Evolutionary conservation across 2,329 filamentous ascomycete genomes (phyloP).

Genomic region (Curvularia sp.): DNA sequence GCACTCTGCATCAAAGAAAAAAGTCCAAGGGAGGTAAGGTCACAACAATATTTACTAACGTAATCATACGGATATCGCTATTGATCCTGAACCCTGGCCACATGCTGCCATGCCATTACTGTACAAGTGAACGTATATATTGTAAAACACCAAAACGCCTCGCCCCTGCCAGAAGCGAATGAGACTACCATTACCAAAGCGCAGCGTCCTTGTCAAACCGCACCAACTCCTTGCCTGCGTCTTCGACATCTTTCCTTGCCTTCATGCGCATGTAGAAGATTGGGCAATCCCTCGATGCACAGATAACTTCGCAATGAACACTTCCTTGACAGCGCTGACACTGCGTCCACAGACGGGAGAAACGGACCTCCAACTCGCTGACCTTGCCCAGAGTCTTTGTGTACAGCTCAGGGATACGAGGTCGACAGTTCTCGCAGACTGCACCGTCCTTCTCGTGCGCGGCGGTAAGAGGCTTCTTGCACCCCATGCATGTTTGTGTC

Average conservation of each 20-base stretch:
- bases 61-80: conserved; percentile 8
- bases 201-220: conserved; percentile 88
- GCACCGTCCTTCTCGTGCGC: conserved; percentile 83
- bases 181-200: conserved; percentile 61
- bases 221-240: conserved; percentile 86
- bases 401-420: conserved; percentile 89
- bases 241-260: conserved; percentile 98
- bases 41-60: background rate
- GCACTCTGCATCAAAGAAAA: no score
- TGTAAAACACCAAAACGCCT: conserved; percentile 15
- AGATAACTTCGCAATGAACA: conserved; percentile 98
- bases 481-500: conserved; percentile 97
- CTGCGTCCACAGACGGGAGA: conserved; percentile 94
- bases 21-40: background rate
- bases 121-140: conserved; percentile 3
- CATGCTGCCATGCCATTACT: background rate
- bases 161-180: background rate
- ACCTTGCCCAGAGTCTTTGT: conserved; percentile 87
- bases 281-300: conserved; percentile 92
- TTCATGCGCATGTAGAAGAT: conserved; percentile 99
- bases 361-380: conserved; percentile 90
- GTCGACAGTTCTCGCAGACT: conserved; percentile 84
- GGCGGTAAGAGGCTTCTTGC: conserved; percentile 90
- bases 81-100: background rate
- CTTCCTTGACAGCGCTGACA: conserved; percentile 97